Evolutionary conservation across 306 rosid species (phyloP), one percentile per base, ranked within the genome.

Genomic region (Quercus wislizeni): DNA sequence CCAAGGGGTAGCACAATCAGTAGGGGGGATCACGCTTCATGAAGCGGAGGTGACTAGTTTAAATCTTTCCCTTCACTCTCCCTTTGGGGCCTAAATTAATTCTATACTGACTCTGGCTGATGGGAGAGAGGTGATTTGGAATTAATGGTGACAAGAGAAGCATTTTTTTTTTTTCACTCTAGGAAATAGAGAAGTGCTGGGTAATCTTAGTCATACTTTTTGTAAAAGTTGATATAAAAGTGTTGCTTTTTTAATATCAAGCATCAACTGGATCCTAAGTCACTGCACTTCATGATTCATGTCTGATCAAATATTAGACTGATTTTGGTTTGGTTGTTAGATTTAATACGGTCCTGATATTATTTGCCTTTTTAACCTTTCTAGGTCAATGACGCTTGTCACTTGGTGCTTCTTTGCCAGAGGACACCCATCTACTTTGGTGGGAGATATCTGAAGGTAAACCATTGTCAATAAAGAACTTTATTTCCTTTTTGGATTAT

Each of bases 401-500:
- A 73, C 55, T 86, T 91, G 83, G 87, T 86, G 68, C 69, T 81
- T 81, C 49, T 19, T 46, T 90, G 89, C 87, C 76, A 72, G 77
- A 77, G 93, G 64, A 83, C 87, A 8, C 92, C 90, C 51, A 74
- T 91, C 75, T 94, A 80, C 85, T 76, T 94, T 83, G 92, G 92
- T 84, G 98, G 98, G 83, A 86, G 98, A 88, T 94, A 92, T 85
- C 85, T 91, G 64, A 92, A 91, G 94, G 98, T 92, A 79, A 71
- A 52, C 76, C 15, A 41, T 18, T 67, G 7, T 5, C 38, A 46
- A 9, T 7, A 67, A 31, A 33, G 23, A 67, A 33, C 25, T 20
- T 59, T 21, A 13, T 62, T 62, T 62, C 41, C 15, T 33, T 19
- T 33, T 18, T 18, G 71, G 11, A 6, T 33, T 33, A 31, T 18